Base-by-base conservation (phyloP, 106 monocot species). In the Dendrobium huoshanense region DNA sequence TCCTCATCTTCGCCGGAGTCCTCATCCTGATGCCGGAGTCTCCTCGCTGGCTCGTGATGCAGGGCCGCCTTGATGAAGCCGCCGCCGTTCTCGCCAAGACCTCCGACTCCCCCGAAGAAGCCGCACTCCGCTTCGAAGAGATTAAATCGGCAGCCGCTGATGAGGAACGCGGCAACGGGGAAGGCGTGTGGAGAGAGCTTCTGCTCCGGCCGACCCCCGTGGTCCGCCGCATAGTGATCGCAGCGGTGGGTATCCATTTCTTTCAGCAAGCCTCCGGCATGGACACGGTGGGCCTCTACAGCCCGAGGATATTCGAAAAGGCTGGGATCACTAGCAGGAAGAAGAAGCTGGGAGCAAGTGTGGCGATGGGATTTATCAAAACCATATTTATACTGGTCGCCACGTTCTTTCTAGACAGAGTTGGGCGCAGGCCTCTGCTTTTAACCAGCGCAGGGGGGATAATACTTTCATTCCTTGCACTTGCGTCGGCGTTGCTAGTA, bases 31-130 rank as follows among this genome's bases (percentile, higher is more conserved):
- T 90, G 90, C 90, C 90, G 8, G 90, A 90, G 51, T 90, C 90
- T 1, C 90, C 90, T 0, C 80, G 90, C 22, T 90, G 90, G 90
- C 90, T 90, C 20, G 87, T 87, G 31, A 83, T 90, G 87, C 90
- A 87, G 51, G 87, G 87, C 44, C 82, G 87, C 17, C 37, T 87
- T 7, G 85, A 42, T 5, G 87, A 87, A 5, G 87, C 90, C 31
- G 6, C 11, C 2, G 77, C 41, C 1, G 90, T 87, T 4, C 87
- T 90, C 22, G 61, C 68, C 43, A 90, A 84, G 77, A 90, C 85
- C 0, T 87, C 90, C 6, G 83, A 87, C 41, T 76, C 87, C 16
- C 65, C 48, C 3, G 82, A 87, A 13, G 90, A 90, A 55, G 90
- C 90, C 74, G 80, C 80, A 17, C 41, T 75, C 4, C 84, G 87